Evolutionary conservation across 352 stramenopile genomes (phyloP).

Genomic region (Lagenidium giganteum): DNA sequence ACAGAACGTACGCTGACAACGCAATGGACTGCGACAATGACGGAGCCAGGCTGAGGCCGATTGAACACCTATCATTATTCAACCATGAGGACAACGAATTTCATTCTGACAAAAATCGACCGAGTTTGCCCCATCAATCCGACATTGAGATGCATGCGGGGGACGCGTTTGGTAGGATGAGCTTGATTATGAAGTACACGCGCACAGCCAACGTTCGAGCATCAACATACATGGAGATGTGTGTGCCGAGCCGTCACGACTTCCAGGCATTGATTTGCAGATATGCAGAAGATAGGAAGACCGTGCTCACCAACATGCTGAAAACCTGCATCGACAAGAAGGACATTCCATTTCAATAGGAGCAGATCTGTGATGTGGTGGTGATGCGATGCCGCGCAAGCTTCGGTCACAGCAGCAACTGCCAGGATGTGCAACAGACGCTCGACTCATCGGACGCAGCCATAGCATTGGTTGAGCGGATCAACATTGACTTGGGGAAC

Average conservation of each 20-base stretch:
- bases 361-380: conserved; percentile 16
- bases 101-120: too few species aligned
- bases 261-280: conserved; percentile 25
- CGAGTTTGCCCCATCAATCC: too few species aligned
- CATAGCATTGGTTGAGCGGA: conserved; percentile 15
- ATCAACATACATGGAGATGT: conserved; percentile 42
- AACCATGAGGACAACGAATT: too few species aligned
- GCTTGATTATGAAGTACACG: conserved; percentile 39
- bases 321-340: conserved; percentile 23
- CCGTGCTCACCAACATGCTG: conserved; percentile 15
- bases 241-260: conserved; percentile 23
- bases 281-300: conserved; percentile 15
- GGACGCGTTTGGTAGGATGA: conserved; percentile 44
- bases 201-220: conserved; percentile 34
- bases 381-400: not conserved
- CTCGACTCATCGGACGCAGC: conserved; percentile 16
- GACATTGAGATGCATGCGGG: too few species aligned
- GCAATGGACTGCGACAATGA: too few species aligned
- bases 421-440: conserved; percentile 10
- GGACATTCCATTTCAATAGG: conserved; percentile 21
- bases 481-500: conserved; percentile 9
- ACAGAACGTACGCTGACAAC: too few species aligned
- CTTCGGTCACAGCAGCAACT: not conserved
- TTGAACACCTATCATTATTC: too few species aligned
- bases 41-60: too few species aligned